Evolutionary conservation across 495 filamentous ascomycete species (phyloP).

Genomic region (Xylaria acuta): DNA sequence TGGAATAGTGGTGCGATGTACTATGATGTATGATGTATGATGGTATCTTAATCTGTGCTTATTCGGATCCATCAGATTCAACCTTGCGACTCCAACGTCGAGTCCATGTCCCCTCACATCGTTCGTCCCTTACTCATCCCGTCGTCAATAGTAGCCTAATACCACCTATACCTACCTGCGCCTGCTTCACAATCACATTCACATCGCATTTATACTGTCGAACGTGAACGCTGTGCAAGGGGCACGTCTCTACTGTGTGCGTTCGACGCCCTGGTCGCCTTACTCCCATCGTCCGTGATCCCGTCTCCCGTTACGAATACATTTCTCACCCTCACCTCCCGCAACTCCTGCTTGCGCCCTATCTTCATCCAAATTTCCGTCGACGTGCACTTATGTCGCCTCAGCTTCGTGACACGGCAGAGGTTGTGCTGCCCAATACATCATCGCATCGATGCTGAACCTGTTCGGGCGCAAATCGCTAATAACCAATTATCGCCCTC

Average conservation of each 20-base stretch:
- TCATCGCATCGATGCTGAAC: slow-evolving; percentile 26
- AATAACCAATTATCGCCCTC: neutral
- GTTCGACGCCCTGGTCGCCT: slow-evolving; percentile 6
- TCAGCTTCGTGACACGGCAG: slow-evolving; percentile 36
- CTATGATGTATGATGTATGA: neutral
- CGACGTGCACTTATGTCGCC: slow-evolving; percentile 32
- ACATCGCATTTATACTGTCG: neutral
- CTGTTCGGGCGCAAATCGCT: slow-evolving; percentile 16
- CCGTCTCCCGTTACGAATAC: slow-evolving; percentile 15
- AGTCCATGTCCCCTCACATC: neutral
- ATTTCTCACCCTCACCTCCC: neutral
- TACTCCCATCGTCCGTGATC: neutral
- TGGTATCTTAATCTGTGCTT: neutral
- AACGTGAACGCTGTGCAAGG: neutral
- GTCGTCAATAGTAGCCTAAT: neutral
- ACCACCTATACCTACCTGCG: neutral
- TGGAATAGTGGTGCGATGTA: neutral
- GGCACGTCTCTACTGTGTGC: neutral
- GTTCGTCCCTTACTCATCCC: too few species aligned
- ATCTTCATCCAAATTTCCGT: neutral
- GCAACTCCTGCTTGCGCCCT: slow-evolving; percentile 21
- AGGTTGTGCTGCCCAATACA: slow-evolving; percentile 33
- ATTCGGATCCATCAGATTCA: neutral
- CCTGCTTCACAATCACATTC: neutral
- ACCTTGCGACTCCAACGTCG: slow-evolving; percentile 9